Conservation (phyloP, 306 rosid genomes). For the Phaseolus lunatus region DNA sequence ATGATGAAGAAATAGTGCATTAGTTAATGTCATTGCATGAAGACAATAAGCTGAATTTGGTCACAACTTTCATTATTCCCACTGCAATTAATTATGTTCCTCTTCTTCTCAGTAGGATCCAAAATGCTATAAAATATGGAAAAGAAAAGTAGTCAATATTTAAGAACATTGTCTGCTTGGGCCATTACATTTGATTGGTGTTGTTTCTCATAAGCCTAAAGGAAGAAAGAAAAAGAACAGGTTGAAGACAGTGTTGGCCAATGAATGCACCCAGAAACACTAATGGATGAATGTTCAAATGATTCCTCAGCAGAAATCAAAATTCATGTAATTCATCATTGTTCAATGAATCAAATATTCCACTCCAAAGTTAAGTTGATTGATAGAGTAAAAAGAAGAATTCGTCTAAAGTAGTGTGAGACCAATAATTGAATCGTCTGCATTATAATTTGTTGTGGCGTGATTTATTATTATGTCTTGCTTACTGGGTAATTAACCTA, state of each 20-base stretch:
- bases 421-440: too few species aligned
- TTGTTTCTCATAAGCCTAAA: too few species aligned
- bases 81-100: slow-evolving; percentile 1
- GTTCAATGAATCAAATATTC: not conserved
- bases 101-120: not conserved
- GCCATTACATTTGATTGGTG: not conserved
- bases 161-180: not conserved
- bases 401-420: not conserved
- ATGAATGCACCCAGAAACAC: not conserved
- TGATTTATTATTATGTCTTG: too few species aligned
- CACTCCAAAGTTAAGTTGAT: too few species aligned
- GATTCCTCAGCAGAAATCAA: not conserved
- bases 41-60: slow-evolving; percentile 38
- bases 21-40: not conserved
- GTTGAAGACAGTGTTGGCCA: not conserved
- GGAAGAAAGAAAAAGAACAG: too few species aligned
- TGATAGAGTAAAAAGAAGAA: not conserved
- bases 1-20: slow-evolving; percentile 1
- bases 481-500: too few species aligned
- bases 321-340: not conserved
- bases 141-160: not conserved
- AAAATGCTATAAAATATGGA: not conserved
- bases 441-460: too few species aligned
- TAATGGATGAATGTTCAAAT: slow-evolving; percentile 4
- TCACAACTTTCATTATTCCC: slow-evolving; percentile 34